These are phyloP conservation scores for Suillus subalutaceus DNA, from an alignment of 768 basidiomycete genomes.

Conservation along the genomic window DNA sequence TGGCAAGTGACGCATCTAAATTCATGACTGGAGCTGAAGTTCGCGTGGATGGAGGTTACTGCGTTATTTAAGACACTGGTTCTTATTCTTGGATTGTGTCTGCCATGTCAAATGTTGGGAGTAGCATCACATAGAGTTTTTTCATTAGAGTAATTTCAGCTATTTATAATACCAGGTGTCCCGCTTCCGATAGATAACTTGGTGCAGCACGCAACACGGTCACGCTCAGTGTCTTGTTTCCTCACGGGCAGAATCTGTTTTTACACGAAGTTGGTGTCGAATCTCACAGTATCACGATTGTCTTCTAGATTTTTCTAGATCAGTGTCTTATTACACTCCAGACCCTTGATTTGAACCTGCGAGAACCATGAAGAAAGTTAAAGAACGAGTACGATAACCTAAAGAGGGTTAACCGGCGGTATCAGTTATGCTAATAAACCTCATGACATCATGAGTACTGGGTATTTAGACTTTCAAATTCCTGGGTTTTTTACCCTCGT, in stretches of 20 bases:
- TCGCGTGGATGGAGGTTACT: conserved; percentile 90
- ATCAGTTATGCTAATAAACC: background rate
- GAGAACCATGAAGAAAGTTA: background rate
- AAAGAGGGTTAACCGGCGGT: background rate
- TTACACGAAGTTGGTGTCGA: too few species aligned
- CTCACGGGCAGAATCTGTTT: too few species aligned
- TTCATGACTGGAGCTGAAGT: conserved; percentile 90
- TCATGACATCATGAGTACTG: conserved; percentile 9
- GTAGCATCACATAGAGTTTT: conserved; percentile 11
- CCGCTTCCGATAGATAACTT: background rate
- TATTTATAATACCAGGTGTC: conserved; percentile 1
- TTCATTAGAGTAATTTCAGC: conserved; percentile 12
- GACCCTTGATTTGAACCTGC: background rate
- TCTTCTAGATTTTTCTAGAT: background rate
- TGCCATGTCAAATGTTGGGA: conserved; percentile 14
- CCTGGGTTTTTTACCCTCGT: background rate
- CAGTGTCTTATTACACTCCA: background rate
- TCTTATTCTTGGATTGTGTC: background rate
- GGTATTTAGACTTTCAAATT: conserved; percentile 1
- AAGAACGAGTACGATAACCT: background rate
- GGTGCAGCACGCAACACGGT: too few species aligned
- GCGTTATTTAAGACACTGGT: conserved; percentile 49
- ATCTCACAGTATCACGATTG: too few species aligned
- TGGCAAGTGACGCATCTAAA: conserved; percentile 86
- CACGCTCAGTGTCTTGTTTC: too few species aligned